These are phyloP conservation scores for Fallopia convolvulus DNA, from an alignment of 148 eudicot species.

Conservation along the genomic window DNA sequence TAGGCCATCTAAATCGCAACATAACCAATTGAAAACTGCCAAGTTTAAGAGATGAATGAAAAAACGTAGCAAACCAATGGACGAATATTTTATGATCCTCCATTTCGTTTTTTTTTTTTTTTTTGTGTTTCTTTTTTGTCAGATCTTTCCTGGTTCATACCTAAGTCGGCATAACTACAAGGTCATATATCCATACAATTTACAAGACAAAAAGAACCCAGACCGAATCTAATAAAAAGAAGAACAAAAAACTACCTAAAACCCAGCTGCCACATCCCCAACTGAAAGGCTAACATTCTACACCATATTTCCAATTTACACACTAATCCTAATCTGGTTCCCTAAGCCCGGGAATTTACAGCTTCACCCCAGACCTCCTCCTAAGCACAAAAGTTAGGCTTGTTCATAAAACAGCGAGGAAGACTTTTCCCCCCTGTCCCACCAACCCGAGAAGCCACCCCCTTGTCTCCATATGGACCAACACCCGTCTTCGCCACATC, in stretches of 20 bases:
- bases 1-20: too few relatives aligned
- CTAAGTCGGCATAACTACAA: background rate
- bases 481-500: slow-evolving; percentile 9
- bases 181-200: slow-evolving; percentile 1
- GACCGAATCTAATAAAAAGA: background rate
- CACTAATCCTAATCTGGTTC: background rate
- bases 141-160: background rate
- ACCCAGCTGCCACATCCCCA: background rate
- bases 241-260: background rate
- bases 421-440: slow-evolving; percentile 20
- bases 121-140: background rate
- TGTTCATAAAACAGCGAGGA: slow-evolving; percentile 19
- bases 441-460: background rate
- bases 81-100: too few relatives aligned
- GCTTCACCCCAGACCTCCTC: background rate
- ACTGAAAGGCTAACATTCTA: background rate
- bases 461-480: background rate
- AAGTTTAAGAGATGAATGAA: too few relatives aligned
- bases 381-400: slow-evolving; percentile 12
- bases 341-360: background rate
- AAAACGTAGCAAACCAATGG: background rate
- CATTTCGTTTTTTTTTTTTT: background rate
- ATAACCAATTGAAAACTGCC: too few relatives aligned
- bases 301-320: background rate
- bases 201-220: background rate